phyloP scores from a whole-genome alignment of 129 eudicot genomes.

The Silybum marianum region DNA sequence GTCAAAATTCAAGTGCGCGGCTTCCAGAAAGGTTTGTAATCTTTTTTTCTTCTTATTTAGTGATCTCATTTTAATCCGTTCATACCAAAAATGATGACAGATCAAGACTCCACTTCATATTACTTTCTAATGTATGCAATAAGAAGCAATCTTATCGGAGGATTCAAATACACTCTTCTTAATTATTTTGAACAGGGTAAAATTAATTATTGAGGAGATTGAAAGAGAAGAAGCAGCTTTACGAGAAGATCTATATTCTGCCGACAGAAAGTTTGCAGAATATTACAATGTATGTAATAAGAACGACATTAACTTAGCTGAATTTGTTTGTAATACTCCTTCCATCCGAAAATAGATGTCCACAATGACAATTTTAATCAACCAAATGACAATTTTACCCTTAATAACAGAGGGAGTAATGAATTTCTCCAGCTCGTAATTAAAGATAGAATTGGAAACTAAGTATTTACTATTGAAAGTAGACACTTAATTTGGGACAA shows the following conservation, averaged over 20 bases:
- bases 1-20: slow-evolving; percentile 72
- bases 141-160: background rate
- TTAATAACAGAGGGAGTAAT: background rate
- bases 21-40: slow-evolving; percentile 91
- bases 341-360: background rate
- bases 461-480: too few relatives aligned
- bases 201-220: slow-evolving; percentile 90
- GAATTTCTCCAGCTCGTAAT: background rate
- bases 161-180: background rate
- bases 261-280: slow-evolving; percentile 95
- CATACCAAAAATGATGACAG: background rate
- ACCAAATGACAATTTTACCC: background rate
- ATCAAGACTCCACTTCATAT: background rate
- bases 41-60: background rate
- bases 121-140: background rate
- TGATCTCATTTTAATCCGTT: background rate
- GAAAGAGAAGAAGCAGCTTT: slow-evolving; percentile 94
- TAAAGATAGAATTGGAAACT: background rate
- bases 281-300: slow-evolving; percentile 75
- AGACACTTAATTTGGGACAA: background rate
- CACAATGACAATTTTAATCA: background rate
- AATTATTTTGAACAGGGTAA: slow-evolving; percentile 62
- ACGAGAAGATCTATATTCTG: slow-evolving; percentile 95
- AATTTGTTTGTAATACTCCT: background rate
- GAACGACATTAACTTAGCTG: slow-evolving; percentile 3